A percentile compares a stretch with the other conserved stretches of the same genome.
Conservation (phyloP, 2,329 filamentous ascomycete species). For the Pestalotiopsis sp. region DNA sequence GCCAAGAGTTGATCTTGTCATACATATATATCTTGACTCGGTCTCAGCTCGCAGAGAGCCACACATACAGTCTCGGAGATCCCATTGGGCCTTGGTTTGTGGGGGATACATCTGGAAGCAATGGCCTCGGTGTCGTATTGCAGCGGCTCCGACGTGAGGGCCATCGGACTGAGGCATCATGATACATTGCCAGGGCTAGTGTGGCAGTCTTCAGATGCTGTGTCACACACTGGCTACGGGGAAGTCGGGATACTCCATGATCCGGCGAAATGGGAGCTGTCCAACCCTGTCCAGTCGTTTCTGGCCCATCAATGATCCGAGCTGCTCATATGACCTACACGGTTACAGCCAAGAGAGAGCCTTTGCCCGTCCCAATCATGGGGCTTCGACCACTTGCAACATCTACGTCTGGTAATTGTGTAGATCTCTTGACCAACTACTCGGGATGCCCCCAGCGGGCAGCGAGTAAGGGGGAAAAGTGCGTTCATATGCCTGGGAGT, state of each 20-base stretch:
- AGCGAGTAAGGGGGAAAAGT: background rate
- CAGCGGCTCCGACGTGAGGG: background rate
- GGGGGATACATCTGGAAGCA: background rate
- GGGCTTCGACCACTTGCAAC: background rate
- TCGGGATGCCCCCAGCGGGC: background rate
- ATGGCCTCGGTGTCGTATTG: background rate
- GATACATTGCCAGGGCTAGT: background rate
- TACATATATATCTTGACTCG: background rate
- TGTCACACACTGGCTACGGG: background rate
- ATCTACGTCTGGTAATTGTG: background rate
- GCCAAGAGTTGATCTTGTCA: background rate
- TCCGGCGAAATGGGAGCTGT: background rate
- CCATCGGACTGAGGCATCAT: background rate
- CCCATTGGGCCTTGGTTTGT: background rate
- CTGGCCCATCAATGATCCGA: background rate
- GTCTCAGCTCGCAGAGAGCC: background rate
- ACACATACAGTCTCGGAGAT: background rate
- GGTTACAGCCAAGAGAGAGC: background rate
- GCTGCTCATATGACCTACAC: background rate
- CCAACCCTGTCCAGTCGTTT: background rate
- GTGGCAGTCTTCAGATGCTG: background rate
- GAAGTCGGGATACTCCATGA: background rate
- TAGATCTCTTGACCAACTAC: background rate
- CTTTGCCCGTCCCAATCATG: background rate
- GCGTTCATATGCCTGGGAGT: no score